These are phyloP conservation scores for Coriolopsis trogii DNA, from an alignment of 1,284 basidiomycete genomes.

Conservation along the genomic window DNA sequence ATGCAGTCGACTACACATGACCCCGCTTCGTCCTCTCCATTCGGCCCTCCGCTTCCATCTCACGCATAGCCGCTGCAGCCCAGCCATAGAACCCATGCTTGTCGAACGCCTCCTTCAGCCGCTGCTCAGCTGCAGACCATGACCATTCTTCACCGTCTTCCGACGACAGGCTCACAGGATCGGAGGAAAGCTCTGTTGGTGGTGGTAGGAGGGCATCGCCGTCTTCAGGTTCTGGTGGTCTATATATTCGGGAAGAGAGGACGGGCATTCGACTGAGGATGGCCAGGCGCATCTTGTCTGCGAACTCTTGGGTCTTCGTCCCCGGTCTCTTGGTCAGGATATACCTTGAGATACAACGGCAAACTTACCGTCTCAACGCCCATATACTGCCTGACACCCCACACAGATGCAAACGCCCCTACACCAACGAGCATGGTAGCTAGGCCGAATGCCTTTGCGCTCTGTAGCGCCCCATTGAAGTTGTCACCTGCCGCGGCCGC, in stretches of 20 bases:
- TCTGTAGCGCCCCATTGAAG: constrained; percentile 46
- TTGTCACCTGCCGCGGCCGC: constrained; percentile 22
- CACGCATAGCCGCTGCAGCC: constrained; percentile 49
- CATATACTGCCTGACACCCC: constrained; percentile 42
- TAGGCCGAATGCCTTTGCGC: constrained; percentile 47
- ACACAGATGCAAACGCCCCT: constrained; percentile 37
- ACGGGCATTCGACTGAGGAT: constrained; percentile 49
- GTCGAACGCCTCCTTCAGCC: constrained; percentile 56
- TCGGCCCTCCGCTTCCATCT: constrained; percentile 56
- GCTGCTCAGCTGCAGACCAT: constrained; percentile 52
- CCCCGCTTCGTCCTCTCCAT: constrained; percentile 45
- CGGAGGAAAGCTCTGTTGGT: background rate
- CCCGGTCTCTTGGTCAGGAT: background rate
- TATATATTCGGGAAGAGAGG: constrained; percentile 54
- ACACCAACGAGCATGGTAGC: constrained; percentile 45
- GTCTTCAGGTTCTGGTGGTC: constrained; percentile 41
- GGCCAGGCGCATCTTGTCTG: constrained; percentile 48
- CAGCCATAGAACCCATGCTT: constrained; percentile 56
- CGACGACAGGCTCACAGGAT: background rate
- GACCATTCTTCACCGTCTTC: constrained; percentile 39
- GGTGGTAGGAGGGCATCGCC: constrained; percentile 17
- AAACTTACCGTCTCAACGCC: constrained; percentile 43
- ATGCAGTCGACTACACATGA: constrained; percentile 18
- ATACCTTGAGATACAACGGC: background rate
- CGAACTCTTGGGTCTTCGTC: constrained; percentile 57